Base-by-base conservation (phyloP, 345 rosid species). In the Passiflora organensis region DNA sequence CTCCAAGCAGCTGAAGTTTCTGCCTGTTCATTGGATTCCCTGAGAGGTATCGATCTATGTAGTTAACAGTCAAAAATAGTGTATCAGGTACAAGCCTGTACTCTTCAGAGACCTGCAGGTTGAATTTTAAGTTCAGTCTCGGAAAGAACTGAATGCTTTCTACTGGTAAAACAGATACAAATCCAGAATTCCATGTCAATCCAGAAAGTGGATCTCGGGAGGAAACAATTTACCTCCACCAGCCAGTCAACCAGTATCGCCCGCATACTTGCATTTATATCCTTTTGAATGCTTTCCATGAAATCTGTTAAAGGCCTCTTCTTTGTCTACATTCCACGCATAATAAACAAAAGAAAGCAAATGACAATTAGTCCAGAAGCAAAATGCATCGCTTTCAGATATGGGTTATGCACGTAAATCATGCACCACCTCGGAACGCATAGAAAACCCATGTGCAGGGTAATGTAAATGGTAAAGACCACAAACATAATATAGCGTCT, bases 31-130 rank as follows among this genome's bases (percentile, higher is more conserved):
- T 82, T 46, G 57, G 61, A 56, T 86, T 88, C 23, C 96, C 96
- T 1, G 98, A 86, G 56, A 91, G 91, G 74, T 86, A 91, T n/a
- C 96, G 79, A 56, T 91, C 99, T 46, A 86, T 71, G 74, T 81
- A 91, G 83, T 80, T 88, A 50, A 91, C 87, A 0, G 98, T 77
- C 80, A 88, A 72, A 55, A 80, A 82, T 53, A 91, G 53, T 1
- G 98, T 91, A 67, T 91, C 98, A 0, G 95, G 84, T 43, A 84
- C 84, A 43, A 88, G 96, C 75, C 95, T 82, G 72, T 91, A 88
- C 74, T 91, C 98, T 78, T 91, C 98, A 66, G 90, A 83, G 45
- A 91, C 97, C 97, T 90, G 83, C 69, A 50, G 45, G 65, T 62
- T 21, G 13, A 60, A 66, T 20, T 39, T 44, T 36, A 56, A 53